These are phyloP conservation scores for Phallus indusiatus DNA, from an alignment of 768 basidiomycete species.

Conservation along the genomic window DNA sequence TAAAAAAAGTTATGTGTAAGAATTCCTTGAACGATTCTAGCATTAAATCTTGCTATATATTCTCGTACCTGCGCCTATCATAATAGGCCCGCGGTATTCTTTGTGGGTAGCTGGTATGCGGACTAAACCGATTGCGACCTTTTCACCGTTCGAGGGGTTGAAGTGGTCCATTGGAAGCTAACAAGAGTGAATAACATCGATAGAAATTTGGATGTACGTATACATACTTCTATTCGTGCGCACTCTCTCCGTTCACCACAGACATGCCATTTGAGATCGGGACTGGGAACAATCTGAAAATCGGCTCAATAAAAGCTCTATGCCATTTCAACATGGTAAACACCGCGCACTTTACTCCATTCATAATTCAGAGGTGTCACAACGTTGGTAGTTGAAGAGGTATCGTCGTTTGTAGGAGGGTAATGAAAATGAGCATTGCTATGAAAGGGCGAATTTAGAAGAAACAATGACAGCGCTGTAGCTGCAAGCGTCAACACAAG, in stretches of 20 bases:
- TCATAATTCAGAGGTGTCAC: background rate
- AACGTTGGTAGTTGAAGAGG: too few relatives aligned
- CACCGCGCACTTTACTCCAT: background rate
- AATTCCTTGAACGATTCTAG: background rate
- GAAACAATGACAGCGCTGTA: too few relatives aligned
- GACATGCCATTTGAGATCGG: conserved; percentile 19
- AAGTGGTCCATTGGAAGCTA: conserved; percentile 41
- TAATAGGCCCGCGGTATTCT: conserved; percentile 34
- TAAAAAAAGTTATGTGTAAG: conserved; percentile 5
- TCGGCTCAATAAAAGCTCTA: background rate
- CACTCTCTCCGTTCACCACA: conserved; percentile 21
- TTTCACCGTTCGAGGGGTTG: conserved; percentile 24
- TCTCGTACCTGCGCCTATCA: conserved; percentile 28
- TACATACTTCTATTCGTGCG: conserved; percentile 22
- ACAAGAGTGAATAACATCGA: background rate
- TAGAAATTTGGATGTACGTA: background rate
- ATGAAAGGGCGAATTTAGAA: too few relatives aligned
- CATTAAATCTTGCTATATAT: background rate
- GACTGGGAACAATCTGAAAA: conserved; percentile 15
- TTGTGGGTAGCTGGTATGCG: conserved; percentile 26
- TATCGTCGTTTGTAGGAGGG: background rate
- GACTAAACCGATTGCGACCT: conserved; percentile 33
- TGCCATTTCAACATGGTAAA: background rate
- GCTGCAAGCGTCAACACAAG: too few relatives aligned
- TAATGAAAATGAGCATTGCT: background rate